Conservation (phyloP, 2,329 filamentous ascomycete species). For the Fusarium decemcellulare region DNA sequence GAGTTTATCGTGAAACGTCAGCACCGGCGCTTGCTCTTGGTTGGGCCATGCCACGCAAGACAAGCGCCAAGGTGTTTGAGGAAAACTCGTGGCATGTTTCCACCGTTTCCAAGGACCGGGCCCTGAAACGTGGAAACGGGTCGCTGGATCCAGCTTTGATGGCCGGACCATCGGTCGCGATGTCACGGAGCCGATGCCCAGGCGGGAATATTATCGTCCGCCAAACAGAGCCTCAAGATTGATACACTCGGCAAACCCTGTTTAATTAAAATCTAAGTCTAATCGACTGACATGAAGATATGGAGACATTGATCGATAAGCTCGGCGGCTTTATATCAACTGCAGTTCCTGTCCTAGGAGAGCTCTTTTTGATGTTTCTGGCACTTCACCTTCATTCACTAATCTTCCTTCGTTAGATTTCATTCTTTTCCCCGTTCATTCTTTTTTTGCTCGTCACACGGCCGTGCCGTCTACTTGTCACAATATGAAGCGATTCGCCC, state of each 20-base stretch:
- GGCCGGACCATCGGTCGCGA: background rate
- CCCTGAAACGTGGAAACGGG: constrained; percentile 12
- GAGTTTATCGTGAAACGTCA: constrained; percentile 24
- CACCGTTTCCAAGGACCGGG: background rate
- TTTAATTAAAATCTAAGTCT: constrained; percentile 28
- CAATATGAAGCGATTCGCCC: constrained; percentile 40
- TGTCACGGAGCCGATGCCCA: constrained; percentile 27
- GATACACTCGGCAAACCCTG: constrained; percentile 10
- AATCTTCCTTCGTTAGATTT: constrained; percentile 15
- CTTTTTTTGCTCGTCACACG: constrained; percentile 20
- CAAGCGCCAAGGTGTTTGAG: constrained; percentile 20
- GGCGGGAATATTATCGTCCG: constrained; percentile 39
- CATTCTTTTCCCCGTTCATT: constrained; percentile 18
- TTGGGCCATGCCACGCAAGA: background rate
- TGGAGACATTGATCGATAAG: background rate
- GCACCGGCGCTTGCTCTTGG: constrained; percentile 16
- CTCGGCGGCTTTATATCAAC: constrained; percentile 18
- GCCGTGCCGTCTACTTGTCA: constrained; percentile 26
- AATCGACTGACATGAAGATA: background rate
- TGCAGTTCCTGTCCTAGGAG: background rate
- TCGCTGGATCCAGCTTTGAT: background rate
- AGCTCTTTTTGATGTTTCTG: background rate
- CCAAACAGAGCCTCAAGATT: constrained; percentile 28
- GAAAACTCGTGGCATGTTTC: constrained; percentile 22
- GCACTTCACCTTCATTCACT: constrained; percentile 14